Evolutionary conservation across 2,329 filamentous ascomycete species (phyloP).

Genomic region (Pestalotiopsis sp.): DNA sequence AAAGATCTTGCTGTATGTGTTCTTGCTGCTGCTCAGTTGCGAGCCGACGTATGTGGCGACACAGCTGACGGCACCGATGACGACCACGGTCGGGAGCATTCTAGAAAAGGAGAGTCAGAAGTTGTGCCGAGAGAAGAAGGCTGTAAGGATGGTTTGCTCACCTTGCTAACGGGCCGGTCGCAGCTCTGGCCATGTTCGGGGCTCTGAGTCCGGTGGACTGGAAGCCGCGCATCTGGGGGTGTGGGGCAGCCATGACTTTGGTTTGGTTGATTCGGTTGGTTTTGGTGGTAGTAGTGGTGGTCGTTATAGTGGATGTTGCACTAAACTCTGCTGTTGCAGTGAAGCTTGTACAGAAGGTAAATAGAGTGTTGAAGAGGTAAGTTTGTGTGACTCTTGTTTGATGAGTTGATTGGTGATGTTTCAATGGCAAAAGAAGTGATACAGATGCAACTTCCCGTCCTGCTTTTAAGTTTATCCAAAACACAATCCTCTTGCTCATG

Average conservation of each 20-base stretch:
- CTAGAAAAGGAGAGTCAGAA: background rate
- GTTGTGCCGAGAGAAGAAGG: background rate
- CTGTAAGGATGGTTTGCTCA: background rate
- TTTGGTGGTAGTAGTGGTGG: background rate
- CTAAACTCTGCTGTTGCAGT: background rate
- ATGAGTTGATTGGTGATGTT: background rate
- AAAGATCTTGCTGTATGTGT: conserved; percentile 28
- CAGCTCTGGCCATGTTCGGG: conserved; percentile 1
- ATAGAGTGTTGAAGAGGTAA: background rate
- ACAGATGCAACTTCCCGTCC: background rate
- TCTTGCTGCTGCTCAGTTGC: conserved; percentile 22
- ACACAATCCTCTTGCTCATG: background rate
- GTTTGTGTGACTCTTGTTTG: background rate
- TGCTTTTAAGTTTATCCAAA: background rate
- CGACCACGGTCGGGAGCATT: conserved; percentile 6
- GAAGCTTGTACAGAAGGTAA: background rate
- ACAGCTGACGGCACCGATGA: conserved; percentile 15
- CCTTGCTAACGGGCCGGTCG: conserved; percentile 1
- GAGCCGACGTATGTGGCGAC: conserved; percentile 24
- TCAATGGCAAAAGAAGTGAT: background rate
- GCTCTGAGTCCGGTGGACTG: background rate
- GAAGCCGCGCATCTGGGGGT: conserved; percentile 3
- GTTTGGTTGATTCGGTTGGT: too few relatives aligned
- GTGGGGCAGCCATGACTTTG: conserved; percentile 3
- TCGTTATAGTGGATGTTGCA: background rate